Evolutionary conservation across 257 asterid genomes (phyloP).

Genomic region (Fraxinus cuspidata): DNA sequence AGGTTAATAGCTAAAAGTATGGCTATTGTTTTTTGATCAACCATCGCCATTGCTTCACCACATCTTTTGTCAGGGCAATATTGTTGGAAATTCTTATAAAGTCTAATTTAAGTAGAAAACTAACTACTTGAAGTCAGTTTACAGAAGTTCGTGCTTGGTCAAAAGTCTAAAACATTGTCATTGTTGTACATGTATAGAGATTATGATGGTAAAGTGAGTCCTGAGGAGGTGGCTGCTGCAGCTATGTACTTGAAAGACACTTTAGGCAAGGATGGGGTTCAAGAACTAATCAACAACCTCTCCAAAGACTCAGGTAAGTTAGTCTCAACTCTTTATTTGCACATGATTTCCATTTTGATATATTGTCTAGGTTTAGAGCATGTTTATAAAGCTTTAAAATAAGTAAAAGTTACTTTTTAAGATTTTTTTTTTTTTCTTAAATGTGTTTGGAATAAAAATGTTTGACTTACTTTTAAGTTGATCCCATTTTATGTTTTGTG

Average conservation of each 20-base stretch:
- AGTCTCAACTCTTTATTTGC: background rate
- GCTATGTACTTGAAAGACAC: slow-evolving; percentile 79
- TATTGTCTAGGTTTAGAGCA: background rate
- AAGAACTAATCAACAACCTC: slow-evolving; percentile 77
- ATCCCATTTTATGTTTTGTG: background rate
- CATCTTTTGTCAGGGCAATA: background rate
- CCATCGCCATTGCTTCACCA: background rate
- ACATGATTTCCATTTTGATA: background rate
- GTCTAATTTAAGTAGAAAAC: too few species aligned
- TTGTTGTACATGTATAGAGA: slow-evolving; percentile 47
- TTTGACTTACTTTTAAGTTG: background rate
- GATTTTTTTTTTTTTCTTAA: background rate
- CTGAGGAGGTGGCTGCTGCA: slow-evolving; percentile 89
- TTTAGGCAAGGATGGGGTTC: slow-evolving; percentile 79
- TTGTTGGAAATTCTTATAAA: background rate
- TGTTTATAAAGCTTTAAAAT: background rate
- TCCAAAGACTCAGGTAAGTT: slow-evolving; percentile 75
- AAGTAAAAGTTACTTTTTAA: background rate
- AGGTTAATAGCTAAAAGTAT: background rate
- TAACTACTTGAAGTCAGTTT: background rate
- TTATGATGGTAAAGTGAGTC: slow-evolving; percentile 82
- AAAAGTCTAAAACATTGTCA: background rate
- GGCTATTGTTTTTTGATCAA: background rate
- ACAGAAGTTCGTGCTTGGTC: background rate
- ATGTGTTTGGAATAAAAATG: background rate